phyloP scores from a whole-genome alignment of 1,284 basidiomycete genomes.

The Ustilago esculenta region DNA sequence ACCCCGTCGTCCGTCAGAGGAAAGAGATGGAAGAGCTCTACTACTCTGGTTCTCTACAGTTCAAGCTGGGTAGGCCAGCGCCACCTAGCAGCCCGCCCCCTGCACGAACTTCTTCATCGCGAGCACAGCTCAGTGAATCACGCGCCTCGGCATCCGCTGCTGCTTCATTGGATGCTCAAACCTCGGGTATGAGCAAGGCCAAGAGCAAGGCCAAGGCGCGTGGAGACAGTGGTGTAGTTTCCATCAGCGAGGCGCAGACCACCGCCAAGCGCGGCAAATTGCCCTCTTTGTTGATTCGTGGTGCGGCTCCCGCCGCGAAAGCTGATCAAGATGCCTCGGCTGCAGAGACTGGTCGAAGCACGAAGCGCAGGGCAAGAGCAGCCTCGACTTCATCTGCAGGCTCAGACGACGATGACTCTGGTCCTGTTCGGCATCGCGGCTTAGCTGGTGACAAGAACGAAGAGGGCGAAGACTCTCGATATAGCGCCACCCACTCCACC shows the following conservation, averaged over 20 bases:
- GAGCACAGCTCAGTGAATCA: not conserved
- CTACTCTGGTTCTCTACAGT: conserved; percentile 74
- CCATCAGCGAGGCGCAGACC: conserved; percentile 19
- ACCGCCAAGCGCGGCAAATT: conserved; percentile 14
- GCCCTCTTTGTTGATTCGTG: conserved; percentile 29
- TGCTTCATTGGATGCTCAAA: not conserved
- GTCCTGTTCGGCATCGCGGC: not conserved
- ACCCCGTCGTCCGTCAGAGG: conserved; percentile 74
- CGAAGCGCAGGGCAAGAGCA: conserved; percentile 11
- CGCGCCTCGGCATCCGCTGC: conserved; percentile 2
- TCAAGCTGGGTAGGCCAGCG: conserved; percentile 69
- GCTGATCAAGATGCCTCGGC: not conserved
- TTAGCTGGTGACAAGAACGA: conserved; percentile 7
- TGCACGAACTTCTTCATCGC: conserved; percentile 17
- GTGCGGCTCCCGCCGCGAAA: conserved; percentile 19
- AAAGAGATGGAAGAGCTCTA: conserved; percentile 76
- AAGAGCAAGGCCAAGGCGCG: conserved; percentile 11
- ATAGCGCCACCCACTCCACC: conserved; percentile 28
- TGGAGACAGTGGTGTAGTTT: conserved; percentile 27
- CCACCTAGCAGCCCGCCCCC: conserved; percentile 44
- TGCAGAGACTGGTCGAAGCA: conserved; percentile 1
- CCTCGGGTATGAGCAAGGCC: no score
- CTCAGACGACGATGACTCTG: not conserved
- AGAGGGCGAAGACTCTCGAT: conserved; percentile 43
- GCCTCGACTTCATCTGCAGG: not conserved